Evolutionary conservation across 306 rosid species (phyloP), one percentile per base, ranked within the genome.

Genomic region (Corylus avellana): DNA sequence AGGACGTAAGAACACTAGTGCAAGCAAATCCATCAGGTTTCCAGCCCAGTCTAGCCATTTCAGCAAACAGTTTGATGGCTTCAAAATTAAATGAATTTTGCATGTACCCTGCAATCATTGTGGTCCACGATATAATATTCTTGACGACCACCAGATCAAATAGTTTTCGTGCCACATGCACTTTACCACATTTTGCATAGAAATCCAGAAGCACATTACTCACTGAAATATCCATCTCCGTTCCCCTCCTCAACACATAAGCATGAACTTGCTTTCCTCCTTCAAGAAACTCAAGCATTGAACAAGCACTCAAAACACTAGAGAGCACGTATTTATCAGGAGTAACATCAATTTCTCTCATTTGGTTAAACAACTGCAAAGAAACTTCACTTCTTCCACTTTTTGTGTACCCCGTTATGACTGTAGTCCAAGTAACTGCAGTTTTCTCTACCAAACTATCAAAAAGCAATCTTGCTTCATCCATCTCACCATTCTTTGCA

Each of bases 51-150:
- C 83, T 78, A 42, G 79, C 75, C 98, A 94, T 91, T 85, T 94
- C 88, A 68, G 78, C 83, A 79, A 88, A 88, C 35, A 94, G 84
- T 68, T 81, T 80, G 79, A 86, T 74, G 51, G 98, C 94, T 74
- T 94, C 94, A 78, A 67, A 54, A 29, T 92, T 85, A 78, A 85
- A 84, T 18, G 92, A 91, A 85, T 92, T 92, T 83, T 94, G 92
- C 98, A 92, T 94, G 84, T 88, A 89, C 48, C 98, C 98, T 14
- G 97, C 89, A 79, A 94, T 89, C 97, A 94, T 88, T 8, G 97
- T 91, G 67, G 98, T 89, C 98, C 98, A 92, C 2, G 97, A 87
- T 84, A 94, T 88, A 56, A 87, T 79, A 77, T 90, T 91, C 84
- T 80, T 94, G 68, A 73, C 87, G 4, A 56, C 56, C 81, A 88